These are phyloP conservation scores for Phytophthora europaea DNA, from an alignment of 352 stramenopile genomes.

Conservation along the genomic window DNA sequence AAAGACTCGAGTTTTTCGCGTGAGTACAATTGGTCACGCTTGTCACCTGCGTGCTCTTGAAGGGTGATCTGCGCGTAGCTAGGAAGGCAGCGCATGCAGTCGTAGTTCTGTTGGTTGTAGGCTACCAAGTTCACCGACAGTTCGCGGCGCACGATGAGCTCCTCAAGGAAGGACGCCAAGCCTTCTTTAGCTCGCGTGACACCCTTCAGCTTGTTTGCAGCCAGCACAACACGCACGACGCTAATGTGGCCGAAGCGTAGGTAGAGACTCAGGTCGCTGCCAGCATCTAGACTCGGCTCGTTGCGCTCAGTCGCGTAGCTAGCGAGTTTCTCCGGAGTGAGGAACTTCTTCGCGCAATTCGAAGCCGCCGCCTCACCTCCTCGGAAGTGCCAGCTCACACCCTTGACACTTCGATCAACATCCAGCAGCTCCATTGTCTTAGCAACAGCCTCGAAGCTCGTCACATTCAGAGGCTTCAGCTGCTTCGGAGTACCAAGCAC, in stretches of 20 bases:
- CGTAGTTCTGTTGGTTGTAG: conserved; percentile 97
- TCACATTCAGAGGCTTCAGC: conserved; percentile 57
- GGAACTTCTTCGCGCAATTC: conserved; percentile 89
- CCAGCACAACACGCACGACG: conserved; percentile 71
- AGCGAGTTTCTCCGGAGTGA: conserved; percentile 75
- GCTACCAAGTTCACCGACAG: conserved; percentile 98
- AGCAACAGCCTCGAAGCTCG: conserved; percentile 37
- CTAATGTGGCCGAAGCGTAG: conserved; percentile 95
- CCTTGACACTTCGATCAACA: conserved; percentile 68
- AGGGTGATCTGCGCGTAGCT: conserved; percentile 95
- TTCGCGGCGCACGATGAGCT: conserved; percentile 97
- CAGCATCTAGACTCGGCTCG: conserved; percentile 93
- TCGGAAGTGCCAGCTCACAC: conserved; percentile 59
- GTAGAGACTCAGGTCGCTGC: conserved; percentile 95
- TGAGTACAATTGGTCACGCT: conserved; percentile 93
- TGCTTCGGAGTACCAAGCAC: conserved; percentile 23
- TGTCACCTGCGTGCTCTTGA: conserved; percentile 87
- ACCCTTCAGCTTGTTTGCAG: conserved; percentile 73
- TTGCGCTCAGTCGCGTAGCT: conserved; percentile 91
- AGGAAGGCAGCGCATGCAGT: conserved; percentile 90
- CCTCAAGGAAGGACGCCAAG: conserved; percentile 96
- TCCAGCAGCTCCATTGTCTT: conserved; percentile 60
- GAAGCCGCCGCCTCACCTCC: conserved; percentile 78
- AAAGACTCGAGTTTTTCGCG: conserved; percentile 92
- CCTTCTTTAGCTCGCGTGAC: conserved; percentile 72